Evolutionary conservation across 345 rosid genomes (phyloP).

Genomic region (Camelina sativa): DNA sequence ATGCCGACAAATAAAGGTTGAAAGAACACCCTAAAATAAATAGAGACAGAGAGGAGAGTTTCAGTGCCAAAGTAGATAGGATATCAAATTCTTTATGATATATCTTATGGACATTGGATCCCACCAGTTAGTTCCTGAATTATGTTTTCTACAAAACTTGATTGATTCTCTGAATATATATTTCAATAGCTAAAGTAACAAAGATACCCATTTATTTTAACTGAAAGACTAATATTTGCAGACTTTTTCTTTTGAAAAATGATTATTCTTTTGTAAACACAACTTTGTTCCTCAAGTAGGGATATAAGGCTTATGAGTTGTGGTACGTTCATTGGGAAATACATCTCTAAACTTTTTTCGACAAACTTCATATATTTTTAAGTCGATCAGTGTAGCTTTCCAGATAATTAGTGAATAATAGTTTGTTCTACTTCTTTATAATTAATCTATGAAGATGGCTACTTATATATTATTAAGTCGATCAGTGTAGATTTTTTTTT

Average conservation of each 20-base stretch:
- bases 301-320: not conserved
- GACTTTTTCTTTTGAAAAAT: slow-evolving; percentile 12
- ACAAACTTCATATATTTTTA: not conserved
- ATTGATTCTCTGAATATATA: slow-evolving; percentile 27
- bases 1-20: slow-evolving; percentile 41
- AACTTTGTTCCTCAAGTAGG: slow-evolving; percentile 14
- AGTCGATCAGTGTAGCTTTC: not conserved
- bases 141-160: slow-evolving; percentile 38
- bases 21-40: not conserved
- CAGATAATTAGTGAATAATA: not conserved
- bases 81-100: slow-evolving; percentile 45
- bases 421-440: not conserved
- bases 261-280: not conserved
- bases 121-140: slow-evolving; percentile 35
- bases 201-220: slow-evolving; percentile 12
- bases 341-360: not conserved
- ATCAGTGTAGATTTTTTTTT: no score
- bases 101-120: slow-evolving; percentile 38
- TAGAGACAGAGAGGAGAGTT: slow-evolving; percentile 1
- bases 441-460: no score
- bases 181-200: slow-evolving; percentile 26
- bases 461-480: no score
- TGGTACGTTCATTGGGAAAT: not conserved
- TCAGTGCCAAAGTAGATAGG: slow-evolving; percentile 42
- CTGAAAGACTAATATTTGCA: slow-evolving; percentile 12